Base-by-base conservation (phyloP, 78 protist genomes). In the Carpediemonas membranifera region DNA sequence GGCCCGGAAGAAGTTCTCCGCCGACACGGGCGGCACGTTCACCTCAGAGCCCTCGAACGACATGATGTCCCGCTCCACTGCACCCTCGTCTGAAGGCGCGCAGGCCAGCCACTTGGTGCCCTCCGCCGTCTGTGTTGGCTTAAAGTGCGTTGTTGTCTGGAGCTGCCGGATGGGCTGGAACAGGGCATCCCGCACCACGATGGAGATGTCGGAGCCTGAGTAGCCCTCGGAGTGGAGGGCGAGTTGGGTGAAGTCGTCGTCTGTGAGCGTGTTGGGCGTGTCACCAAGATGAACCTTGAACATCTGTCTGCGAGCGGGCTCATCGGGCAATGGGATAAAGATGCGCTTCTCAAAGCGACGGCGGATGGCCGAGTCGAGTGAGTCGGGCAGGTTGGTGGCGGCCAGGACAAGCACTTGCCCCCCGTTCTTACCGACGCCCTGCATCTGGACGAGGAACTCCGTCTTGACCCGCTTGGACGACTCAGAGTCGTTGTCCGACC, bases 331-430 rank as follows among this genome's bases (percentile, higher is more conserved):
- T 0, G 78, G 71, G 7, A 73, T 47, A 18, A 62, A 73, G 62
- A 73, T 52, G 31, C 78, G 66, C 69, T 73, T 73, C 54, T 73
- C 78, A 13, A 73, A 31, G 44, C 77, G 64, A 28, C 77, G 30
- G 51, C 50, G 9, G 37, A 66, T 2, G 35, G 27, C 60, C 57
- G 57, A 65, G 50, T 57, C 68, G 18, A 72, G 66, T 43, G 57
- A 53, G 68, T 67, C 57, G 16, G 77, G 77, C 65, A 13, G 39
- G 60, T 72, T 72, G 31, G 67, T 72, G 31, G 77, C 76, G 50
- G 58, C 76, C 16, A 68, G 19, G 13, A 68, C 63, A 16, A 68
- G 14, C 13, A 55, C 73, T 27, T 15, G 0, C 5, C 47, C 60
- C 27, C 18, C 36, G 51, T 37, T 57, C 5, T 64, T 36, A 18